Conservation (phyloP, 2,329 filamentous ascomycete species). For the Bipolaris cookei region DNA sequence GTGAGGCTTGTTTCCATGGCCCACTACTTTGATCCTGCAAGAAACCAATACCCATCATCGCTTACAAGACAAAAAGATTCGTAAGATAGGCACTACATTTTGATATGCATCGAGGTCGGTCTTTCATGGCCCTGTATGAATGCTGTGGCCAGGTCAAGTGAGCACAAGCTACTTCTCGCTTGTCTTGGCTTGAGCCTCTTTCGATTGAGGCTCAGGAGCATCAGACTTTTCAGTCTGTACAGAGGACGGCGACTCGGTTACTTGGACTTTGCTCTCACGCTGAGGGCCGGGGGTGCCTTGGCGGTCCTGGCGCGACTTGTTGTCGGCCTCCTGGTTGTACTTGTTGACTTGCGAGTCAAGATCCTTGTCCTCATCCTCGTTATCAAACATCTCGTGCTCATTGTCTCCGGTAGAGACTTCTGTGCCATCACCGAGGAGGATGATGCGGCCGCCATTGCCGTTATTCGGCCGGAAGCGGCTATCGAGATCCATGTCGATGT, state of each 20-base stretch:
- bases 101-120: slow-evolving; percentile 5
- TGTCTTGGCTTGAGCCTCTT: slow-evolving; percentile 23
- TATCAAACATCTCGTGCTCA: slow-evolving; percentile 93
- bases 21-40: slow-evolving; percentile 31
- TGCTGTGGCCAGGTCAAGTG: slow-evolving; percentile 11
- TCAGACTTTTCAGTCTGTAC: slow-evolving; percentile 48
- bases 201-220: slow-evolving; percentile 15
- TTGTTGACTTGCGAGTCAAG: slow-evolving; percentile 83
- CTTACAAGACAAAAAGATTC: slow-evolving; percentile 19
- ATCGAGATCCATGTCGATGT: slow-evolving; percentile 77
- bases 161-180: slow-evolving; percentile 33
- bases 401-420: slow-evolving; percentile 88
- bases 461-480: slow-evolving; percentile 73
- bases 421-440: slow-evolving; percentile 92
- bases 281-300: slow-evolving; percentile 38
- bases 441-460: slow-evolving; percentile 73
- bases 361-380: slow-evolving; percentile 85
- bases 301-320: slow-evolving; percentile 27
- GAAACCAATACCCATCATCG: slow-evolving; percentile 21
- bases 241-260: slow-evolving; percentile 47
- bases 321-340: slow-evolving; percentile 47
- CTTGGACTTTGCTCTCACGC: slow-evolving; percentile 23
- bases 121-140: slow-evolving; percentile 1
- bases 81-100: slow-evolving; percentile 25
- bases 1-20: slow-evolving; percentile 30